Evolutionary conservation across 2,329 filamentous ascomycete species (phyloP).

Genomic region (Colletotrichum sansevieriae): DNA sequence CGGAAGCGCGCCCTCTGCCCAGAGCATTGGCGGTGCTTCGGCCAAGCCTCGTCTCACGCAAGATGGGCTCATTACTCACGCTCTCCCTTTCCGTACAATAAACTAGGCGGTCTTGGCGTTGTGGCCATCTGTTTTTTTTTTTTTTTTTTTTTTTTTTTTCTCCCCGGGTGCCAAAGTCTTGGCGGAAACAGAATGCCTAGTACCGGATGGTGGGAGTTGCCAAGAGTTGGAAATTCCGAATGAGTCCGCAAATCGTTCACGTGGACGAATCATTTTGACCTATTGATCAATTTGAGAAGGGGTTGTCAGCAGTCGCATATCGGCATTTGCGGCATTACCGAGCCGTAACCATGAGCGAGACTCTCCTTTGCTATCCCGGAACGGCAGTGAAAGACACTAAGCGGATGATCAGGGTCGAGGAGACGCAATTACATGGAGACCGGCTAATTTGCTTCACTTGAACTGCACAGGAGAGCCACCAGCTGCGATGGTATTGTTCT

Average conservation of each 20-base stretch:
- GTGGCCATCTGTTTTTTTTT: neutral
- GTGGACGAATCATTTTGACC: too few species aligned
- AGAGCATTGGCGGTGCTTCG: constrained; percentile 28
- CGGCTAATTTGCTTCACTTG: too few species aligned
- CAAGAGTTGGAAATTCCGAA: neutral
- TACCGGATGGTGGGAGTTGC: neutral
- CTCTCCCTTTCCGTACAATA: neutral
- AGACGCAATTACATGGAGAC: too few species aligned
- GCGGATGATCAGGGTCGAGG: too few species aligned
- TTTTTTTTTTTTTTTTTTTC: neutral
- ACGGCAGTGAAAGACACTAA: too few species aligned
- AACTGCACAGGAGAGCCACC: too few species aligned
- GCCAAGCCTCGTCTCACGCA: constrained; percentile 27
- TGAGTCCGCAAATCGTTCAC: too few species aligned
- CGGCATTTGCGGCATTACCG: too few species aligned
- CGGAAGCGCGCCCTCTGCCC: constrained; percentile 1
- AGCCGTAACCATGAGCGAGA: too few species aligned
- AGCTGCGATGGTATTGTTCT: too few species aligned
- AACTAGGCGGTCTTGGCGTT: constrained; percentile 30
- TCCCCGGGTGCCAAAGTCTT: neutral
- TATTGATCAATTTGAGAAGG: neutral
- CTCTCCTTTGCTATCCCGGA: too few species aligned
- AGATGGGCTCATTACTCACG: neutral
- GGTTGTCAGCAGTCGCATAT: neutral
- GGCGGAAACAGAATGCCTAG: neutral